phyloP scores from a whole-genome alignment of 139 green algal genomes.

The Klebsormidium nitens region DNA sequence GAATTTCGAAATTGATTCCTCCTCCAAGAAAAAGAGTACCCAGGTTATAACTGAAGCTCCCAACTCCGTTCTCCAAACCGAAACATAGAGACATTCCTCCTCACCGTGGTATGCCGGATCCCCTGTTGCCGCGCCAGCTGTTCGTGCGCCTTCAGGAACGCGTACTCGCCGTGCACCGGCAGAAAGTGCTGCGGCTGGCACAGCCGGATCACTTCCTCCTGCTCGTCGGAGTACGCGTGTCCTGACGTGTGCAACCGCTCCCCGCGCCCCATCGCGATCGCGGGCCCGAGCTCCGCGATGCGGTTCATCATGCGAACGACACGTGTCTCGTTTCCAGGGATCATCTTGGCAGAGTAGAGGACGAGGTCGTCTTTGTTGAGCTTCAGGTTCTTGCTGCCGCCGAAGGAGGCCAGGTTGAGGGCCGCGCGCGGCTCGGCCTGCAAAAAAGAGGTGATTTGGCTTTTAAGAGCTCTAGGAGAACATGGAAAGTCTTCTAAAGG shows the following conservation, averaged over 20 bases:
- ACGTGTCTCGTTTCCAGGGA: slow-evolving; percentile 58
- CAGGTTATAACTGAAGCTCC: neutral
- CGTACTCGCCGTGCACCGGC: slow-evolving; percentile 95
- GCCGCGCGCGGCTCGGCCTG: slow-evolving; percentile 83
- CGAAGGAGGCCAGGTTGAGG: slow-evolving; percentile 73
- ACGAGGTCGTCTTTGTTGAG: slow-evolving; percentile 76
- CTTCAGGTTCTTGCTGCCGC: slow-evolving; percentile 66
- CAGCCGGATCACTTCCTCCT: slow-evolving; percentile 76
- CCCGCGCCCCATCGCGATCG: slow-evolving; percentile 65
- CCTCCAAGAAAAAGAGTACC: neutral
- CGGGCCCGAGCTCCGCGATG: slow-evolving; percentile 64
- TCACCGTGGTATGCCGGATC: slow-evolving; percentile 54
- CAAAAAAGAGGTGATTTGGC: too few relatives aligned
- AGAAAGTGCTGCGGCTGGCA: slow-evolving; percentile 97
- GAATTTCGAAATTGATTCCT: neutral
- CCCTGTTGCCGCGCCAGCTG: slow-evolving; percentile 59
- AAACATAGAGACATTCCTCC: neutral
- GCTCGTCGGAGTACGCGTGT: slow-evolving; percentile 66
- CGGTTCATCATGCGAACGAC: slow-evolving; percentile 95
- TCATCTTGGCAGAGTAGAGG: slow-evolving; percentile 86
- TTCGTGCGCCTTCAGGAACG: slow-evolving; percentile 90
- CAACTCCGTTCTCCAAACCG: neutral
- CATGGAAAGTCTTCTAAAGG: too few relatives aligned
- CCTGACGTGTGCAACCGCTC: slow-evolving; percentile 80
- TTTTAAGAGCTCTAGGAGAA: too few relatives aligned